These are phyloP conservation scores for Calonectria multiphialidica DNA, from an alignment of 2,329 filamentous ascomycete species.

Conservation along the genomic window DNA sequence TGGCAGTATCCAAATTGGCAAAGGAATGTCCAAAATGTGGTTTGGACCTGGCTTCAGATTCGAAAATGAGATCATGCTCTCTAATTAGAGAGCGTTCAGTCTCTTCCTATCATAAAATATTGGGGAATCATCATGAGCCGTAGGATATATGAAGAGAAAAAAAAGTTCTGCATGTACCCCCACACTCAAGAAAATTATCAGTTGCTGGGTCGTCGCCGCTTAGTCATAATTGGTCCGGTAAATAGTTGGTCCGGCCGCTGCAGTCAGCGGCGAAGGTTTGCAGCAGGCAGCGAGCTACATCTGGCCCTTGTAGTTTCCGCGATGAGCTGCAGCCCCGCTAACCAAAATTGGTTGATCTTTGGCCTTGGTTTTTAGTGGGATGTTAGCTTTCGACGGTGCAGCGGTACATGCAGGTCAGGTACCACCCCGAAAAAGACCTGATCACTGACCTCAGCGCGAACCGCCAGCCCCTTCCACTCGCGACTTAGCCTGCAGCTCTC, in stretches of 20 bases:
- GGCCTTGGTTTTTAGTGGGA: constrained; percentile 3
- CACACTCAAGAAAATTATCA: constrained; percentile 37
- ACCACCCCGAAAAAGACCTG: constrained; percentile 31
- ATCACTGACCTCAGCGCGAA: constrained; percentile 32
- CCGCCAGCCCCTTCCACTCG: constrained; percentile 44
- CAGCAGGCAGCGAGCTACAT: constrained; percentile 22
- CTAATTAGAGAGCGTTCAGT: constrained; percentile 67
- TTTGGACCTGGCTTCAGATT: constrained; percentile 68
- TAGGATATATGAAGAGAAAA: constrained; percentile 49
- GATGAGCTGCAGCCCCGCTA: constrained; percentile 25
- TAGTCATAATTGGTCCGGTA: constrained; percentile 42
- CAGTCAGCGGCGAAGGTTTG: constrained; percentile 8
- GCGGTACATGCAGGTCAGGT: constrained; percentile 34
- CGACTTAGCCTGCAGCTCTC: constrained; percentile 38
- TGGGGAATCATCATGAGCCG: constrained; percentile 73
- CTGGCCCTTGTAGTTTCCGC: constrained; percentile 15
- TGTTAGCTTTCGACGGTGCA: constrained; percentile 25
- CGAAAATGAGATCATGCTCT: constrained; percentile 72
- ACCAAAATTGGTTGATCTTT: constrained; percentile 22
- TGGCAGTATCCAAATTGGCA: not conserved
- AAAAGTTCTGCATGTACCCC: constrained; percentile 33
- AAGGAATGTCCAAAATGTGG: constrained; percentile 19
- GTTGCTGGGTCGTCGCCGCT: constrained; percentile 28
- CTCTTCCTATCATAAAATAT: constrained; percentile 77
- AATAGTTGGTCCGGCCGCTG: constrained; percentile 39